Base-by-base conservation (phyloP, 2,329 filamentous ascomycete genomes). In the Fusarium albidum region DNA sequence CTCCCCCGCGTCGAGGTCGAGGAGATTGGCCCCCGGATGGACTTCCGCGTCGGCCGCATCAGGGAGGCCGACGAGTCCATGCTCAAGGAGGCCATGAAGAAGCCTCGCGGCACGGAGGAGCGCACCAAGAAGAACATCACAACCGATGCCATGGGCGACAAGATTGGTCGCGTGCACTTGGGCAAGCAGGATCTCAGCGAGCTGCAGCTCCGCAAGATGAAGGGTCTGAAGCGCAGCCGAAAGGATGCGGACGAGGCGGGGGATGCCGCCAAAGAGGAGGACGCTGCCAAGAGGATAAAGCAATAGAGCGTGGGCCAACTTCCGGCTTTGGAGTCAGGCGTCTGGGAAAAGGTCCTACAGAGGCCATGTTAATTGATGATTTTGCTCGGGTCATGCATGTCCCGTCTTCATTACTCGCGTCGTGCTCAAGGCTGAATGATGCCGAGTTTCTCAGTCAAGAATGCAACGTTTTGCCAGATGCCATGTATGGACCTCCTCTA, bases 191-290 rank as follows among this genome's bases (percentile, higher is more conserved):
- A 99, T 77, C 82, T 99, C 53, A 82, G 81, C 70, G 84, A 89
- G 67, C 75, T 99, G 75, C 95, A 99, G 81, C 96, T 93, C 46
- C 88, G 95, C 71, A 99, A 99, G 86, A 98, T 99, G 93, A 99
- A 99, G 86, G 95, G 93, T 64, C 76, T 99, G 64, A 99, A 98
- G 85, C 83, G 95, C 63, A 86, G 83, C 61, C 85, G 91, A 48
- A 87, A 87, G 58, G 84, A 82, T 44, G 79, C 77, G 5, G 78
- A 68, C 13, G 77, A 78, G 53, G 74, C 81, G 44, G 80, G 76
- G 52, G 79, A 78, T 63, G 76, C 79, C 51, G 73, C 65, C 9
- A 58, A 67, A 14, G 69, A 68, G 17, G 71, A 76, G 33, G 75
- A 77, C 25, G 74, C 75, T 28, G 63, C 71, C 40, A 75, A 76